Percentiles rank a stretch among this genome's conserved stretches.
phyloP scores from a whole-genome alignment of 331 rosid genomes.

The Dryas integrifolia region DNA sequence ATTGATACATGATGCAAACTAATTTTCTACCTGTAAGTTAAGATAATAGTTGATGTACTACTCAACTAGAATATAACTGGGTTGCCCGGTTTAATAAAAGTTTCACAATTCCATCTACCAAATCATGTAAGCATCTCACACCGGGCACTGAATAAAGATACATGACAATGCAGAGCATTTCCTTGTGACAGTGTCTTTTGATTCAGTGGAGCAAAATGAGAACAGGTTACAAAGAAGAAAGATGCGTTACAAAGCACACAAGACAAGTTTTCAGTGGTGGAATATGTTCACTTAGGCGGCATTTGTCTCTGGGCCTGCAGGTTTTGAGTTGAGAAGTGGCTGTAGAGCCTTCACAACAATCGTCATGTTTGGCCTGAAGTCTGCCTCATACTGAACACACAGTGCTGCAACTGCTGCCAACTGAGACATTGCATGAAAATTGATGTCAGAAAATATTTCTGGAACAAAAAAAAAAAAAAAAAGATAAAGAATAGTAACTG shows the following conservation, averaged over 20 bases:
- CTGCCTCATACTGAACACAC: slow-evolving; percentile 95
- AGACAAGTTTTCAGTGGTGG: background rate
- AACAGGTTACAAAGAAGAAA: slow-evolving; percentile 4
- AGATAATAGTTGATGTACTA: background rate
- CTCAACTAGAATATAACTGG: slow-evolving; percentile 1
- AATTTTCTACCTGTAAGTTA: no score
- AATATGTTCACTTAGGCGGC: slow-evolving; percentile 36
- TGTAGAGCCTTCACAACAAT: slow-evolving; percentile 92
- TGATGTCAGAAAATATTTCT: background rate
- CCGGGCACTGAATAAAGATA: slow-evolving; percentile 13
- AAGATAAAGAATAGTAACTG: no score
- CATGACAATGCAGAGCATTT: background rate
- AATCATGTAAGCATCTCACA: background rate
- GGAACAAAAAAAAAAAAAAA: background rate
- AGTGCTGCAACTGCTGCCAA: slow-evolving; percentile 99
- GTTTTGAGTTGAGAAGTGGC: slow-evolving; percentile 85
- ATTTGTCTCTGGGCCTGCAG: slow-evolving; percentile 52
- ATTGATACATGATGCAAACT: no score
- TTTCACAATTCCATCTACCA: slow-evolving; percentile 6
- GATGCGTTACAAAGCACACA: slow-evolving; percentile 8
- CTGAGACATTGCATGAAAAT: slow-evolving; percentile 34
- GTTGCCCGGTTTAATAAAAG: background rate
- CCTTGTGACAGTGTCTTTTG: slow-evolving; percentile 4
- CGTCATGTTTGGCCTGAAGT: slow-evolving; percentile 93
- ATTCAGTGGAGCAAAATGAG: background rate